phyloP scores from a whole-genome alignment of 768 basidiomycete genomes.

The Pluteus cervinus region DNA sequence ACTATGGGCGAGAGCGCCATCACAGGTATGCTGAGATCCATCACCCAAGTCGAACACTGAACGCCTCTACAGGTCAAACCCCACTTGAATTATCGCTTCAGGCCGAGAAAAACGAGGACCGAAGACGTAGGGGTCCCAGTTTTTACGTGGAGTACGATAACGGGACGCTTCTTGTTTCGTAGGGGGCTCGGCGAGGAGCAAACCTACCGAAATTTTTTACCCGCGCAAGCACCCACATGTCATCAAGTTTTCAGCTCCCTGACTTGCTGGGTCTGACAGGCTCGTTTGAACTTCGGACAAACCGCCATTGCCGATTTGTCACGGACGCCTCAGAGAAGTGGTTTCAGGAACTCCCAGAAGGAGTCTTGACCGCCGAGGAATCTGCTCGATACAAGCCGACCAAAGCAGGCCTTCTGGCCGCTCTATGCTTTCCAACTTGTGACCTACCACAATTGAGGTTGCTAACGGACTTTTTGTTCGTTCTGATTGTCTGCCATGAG shows the following conservation, averaged over 20 bases:
- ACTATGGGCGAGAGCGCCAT: too few species aligned
- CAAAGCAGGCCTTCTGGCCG: conserved; percentile 45
- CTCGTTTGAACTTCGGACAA: conserved; percentile 31
- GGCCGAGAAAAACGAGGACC: too few species aligned
- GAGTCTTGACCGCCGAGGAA: conserved; percentile 20
- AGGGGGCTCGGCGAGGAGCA: too few species aligned
- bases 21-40: too few species aligned
- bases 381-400: conserved; percentile 17
- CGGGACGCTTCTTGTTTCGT: too few species aligned
- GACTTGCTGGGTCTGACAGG: conserved; percentile 29
- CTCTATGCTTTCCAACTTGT: conserved; percentile 53
- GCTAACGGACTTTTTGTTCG: conserved; percentile 42
- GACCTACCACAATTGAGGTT: conserved; percentile 51
- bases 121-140: too few species aligned
- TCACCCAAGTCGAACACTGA: too few species aligned
- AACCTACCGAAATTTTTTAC: too few species aligned
- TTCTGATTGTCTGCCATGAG: conserved; percentile 31
- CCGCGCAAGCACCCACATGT: background rate
- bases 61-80: too few species aligned
- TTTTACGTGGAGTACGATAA: too few species aligned
- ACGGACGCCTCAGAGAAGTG: conserved; percentile 26
- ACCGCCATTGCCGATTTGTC: conserved; percentile 27
- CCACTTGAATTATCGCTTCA: too few species aligned
- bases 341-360: conserved; percentile 16
- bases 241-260: conserved; percentile 34